Evolutionary conservation across 108 stramenopile genomes (phyloP), one percentile per base, ranked within the genome.

Genomic region (Parietichytrium sp.): DNA sequence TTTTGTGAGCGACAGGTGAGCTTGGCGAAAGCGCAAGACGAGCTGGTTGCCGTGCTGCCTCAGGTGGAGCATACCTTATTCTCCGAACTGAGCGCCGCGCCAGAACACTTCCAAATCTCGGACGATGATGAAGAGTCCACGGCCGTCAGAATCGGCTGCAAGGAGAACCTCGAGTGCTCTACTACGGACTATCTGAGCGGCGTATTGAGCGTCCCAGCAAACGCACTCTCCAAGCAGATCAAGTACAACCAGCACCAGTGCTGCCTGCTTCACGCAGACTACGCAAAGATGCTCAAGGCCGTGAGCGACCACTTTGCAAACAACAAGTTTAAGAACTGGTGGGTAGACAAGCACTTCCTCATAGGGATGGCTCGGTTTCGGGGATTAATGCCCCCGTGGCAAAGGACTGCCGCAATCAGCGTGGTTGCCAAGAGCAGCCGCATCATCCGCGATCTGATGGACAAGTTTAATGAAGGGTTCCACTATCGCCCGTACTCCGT

Each of bases 391-490:
- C 61, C 61, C 25, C 61, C 61, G 13, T 72, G 61, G 61, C 6
- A 23, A 42, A 72, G 12, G 29, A 23, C 38, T n/a, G 38, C 10
- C 29, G 36, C 61, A n/a, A n/a, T 72, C 10, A 72, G 61, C 61
- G 20, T 72, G 61, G 61, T 38, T 15, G 38, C 36, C 33, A 72
- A 72, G 42, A 72, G 61, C 33, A 6, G 38, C 23, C 61, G 61
- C 33, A 12, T 42, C 10, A 45, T 72, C 61, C 10, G 20, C 6
- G 8, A 33, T 0, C 10, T 72, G 8, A 33, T 72, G 15, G 61
- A 72, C 61, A 36, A 45, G 38, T 72, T 72, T 25, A 72, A 72
- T 42, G 45, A 72, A 42, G 61, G 61, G 6, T 72, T 72, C 42
- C 45, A 45, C 2, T 72, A 72, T 20, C 33, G 61, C 15, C 61